Evolutionary conservation across 139 green algal species (phyloP), one percentile per base, ranked within the genome.

Genomic region (Haematococcus lacustris): DNA sequence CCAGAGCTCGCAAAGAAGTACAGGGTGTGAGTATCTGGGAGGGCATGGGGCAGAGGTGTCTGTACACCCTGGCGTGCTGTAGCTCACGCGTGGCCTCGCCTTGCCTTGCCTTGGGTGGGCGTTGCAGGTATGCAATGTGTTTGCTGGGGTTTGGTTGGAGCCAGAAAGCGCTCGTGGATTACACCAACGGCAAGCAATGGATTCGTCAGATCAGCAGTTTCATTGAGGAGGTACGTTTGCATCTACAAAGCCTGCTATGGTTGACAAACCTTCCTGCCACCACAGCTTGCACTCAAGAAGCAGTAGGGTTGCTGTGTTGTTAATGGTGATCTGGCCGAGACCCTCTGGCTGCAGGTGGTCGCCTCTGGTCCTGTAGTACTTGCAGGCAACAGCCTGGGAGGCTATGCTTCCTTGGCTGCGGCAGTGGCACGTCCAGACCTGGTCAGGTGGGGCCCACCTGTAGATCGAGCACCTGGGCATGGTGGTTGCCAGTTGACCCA

Each of bases 91-190:
- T 13, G 47, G 47, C 47, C 47, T 57, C n/a, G n/a, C 21, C 47
- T 21, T n/a, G 47, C 47, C 21, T 13, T 21, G 13, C 47, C 21
- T 57, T 57, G 47, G 74, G 75, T 57, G 61, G n/a, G n/a, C 33
- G 13, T 40, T 72, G 32, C 61, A 75, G 84, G 37, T 95, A 84
- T 50, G 89, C 89, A 0, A 5, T 94, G 0, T 88, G 94, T 78
- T 70, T 92, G 32, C 70, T 94, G n/a, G 91, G 91, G 7, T 96
- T 96, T 76, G 91, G 91, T 37, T 91, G 83, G 82, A 86, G 74
- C 43, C 75, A 89, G 66, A 93, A 94, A 78, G 76, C 89, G 0
- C 9, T 87, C 17, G 77, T 87, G 2, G 80, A 90, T 50, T 94
- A 93, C 77, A 77, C 37, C 41, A 83, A 83, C 30, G 86, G 80